Percentiles rank a stretch among this genome's conserved stretches.
These are phyloP conservation scores for Scutellospora calospora DNA, from an alignment of 371 early-diverging fungal genomes.

Conservation along the genomic window DNA sequence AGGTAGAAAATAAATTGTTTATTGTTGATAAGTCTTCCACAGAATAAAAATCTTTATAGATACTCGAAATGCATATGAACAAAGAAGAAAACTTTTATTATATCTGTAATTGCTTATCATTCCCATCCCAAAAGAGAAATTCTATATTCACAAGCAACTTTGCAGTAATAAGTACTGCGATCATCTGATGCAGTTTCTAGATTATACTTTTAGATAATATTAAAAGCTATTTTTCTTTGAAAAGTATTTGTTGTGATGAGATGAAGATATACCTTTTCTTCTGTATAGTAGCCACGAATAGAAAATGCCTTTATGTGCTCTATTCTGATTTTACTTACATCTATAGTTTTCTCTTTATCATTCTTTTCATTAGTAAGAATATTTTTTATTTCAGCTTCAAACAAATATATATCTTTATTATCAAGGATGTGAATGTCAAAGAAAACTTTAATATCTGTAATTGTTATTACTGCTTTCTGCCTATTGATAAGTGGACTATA, in stretches of 20 bases:
- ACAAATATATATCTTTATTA: background rate
- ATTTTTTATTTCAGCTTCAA: background rate
- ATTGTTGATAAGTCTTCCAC: conserved; percentile 1
- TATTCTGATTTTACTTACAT: background rate
- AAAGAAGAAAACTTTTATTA: background rate
- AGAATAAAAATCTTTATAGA: conserved; percentile 20
- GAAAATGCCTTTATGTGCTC: conserved; percentile 27
- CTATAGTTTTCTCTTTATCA: no score
- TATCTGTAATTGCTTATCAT: background rate
- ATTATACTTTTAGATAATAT: conserved; percentile 9
- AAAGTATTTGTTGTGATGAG: conserved; percentile 17
- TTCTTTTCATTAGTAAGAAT: background rate
- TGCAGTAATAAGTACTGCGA: conserved; percentile 20
- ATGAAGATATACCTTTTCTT: conserved; percentile 18
- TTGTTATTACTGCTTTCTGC: conserved; percentile 19
- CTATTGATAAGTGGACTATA: conserved; percentile 14
- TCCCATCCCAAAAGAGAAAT: background rate
- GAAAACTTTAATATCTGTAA: conserved; percentile 14
- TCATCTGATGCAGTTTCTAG: conserved; percentile 7
- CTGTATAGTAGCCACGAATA: background rate
- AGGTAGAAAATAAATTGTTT: background rate
- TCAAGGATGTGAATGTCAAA: conserved; percentile 24
- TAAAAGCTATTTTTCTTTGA: conserved; percentile 26
- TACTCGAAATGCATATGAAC: background rate
- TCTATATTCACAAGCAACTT: conserved; percentile 36